Evolutionary conservation across 345 rosid genomes (phyloP).

Genomic region (Noccaea caerulescens): DNA sequence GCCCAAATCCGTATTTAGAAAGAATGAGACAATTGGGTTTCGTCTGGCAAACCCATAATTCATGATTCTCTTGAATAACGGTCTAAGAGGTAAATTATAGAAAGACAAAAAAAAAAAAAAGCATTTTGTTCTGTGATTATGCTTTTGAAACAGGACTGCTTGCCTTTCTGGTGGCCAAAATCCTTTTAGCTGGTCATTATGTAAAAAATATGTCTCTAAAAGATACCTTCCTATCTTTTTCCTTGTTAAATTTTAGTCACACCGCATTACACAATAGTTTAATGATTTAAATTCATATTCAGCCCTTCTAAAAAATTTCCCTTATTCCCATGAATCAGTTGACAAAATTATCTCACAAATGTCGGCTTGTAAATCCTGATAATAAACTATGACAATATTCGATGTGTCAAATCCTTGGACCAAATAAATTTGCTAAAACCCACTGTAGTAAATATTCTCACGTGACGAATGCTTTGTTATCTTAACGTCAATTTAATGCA

Average conservation of each 20-base stretch:
- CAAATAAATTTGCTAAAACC: not conserved
- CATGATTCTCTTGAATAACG: not conserved
- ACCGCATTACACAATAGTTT: slow-evolving; percentile 29
- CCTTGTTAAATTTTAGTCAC: slow-evolving; percentile 20
- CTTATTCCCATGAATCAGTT: slow-evolving; percentile 15
- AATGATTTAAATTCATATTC: not conserved
- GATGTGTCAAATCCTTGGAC: slow-evolving; percentile 13
- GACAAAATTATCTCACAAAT: slow-evolving; percentile 17
- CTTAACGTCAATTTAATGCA: slow-evolving; percentile 25
- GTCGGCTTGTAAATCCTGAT: slow-evolving; percentile 3
- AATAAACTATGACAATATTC: not conserved
- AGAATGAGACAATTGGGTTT: not conserved
- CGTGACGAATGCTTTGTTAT: slow-evolving; percentile 16
- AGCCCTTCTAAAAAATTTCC: not conserved
- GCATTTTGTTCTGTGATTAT: not conserved
- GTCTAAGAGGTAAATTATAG: not conserved
- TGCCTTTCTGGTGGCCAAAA: slow-evolving; percentile 38
- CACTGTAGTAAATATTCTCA: slow-evolving; percentile 26
- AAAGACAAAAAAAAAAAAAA: not conserved
- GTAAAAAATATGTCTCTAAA: slow-evolving; percentile 36
- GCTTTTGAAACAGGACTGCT: slow-evolving; percentile 30
- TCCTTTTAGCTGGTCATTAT: slow-evolving; percentile 30
- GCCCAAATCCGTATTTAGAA: not conserved
- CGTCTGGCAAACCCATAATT: not conserved
- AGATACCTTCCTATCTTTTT: slow-evolving; percentile 15